Conservation (phyloP, 345 rosid species). For the Combretum micranthum region DNA sequence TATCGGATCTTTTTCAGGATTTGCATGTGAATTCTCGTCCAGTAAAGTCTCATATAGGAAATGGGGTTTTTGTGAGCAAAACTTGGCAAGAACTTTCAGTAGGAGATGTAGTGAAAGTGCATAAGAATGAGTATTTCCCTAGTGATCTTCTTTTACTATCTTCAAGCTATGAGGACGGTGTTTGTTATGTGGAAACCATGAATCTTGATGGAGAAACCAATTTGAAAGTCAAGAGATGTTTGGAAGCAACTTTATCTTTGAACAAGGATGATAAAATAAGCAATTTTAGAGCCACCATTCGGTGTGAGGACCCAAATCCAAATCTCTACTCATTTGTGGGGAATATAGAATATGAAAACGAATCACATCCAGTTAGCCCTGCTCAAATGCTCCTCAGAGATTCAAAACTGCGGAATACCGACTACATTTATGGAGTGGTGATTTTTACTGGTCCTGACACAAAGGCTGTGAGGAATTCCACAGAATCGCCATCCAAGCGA, state of each 20-base stretch:
- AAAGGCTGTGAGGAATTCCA: conserved; percentile 56
- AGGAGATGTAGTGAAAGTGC: conserved; percentile 60
- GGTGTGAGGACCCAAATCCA: conserved; percentile 76
- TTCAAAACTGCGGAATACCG: conserved; percentile 69
- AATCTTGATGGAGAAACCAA: conserved; percentile 80
- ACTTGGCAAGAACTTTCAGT: conserved; percentile 49
- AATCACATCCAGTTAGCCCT: conserved; percentile 45
- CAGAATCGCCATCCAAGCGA: conserved; percentile 63
- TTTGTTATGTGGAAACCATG: conserved; percentile 85
- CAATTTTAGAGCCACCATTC: conserved; percentile 29
- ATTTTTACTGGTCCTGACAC: conserved; percentile 67
- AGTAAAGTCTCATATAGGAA: conserved; percentile 33
- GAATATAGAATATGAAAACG: conserved; percentile 39
- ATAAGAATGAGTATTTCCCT: conserved; percentile 55
- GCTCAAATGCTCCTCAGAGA: conserved; percentile 60
- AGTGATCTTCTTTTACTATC: conserved; percentile 62
- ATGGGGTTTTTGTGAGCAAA: conserved; percentile 36
- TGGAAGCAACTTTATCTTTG: conserved; percentile 42
- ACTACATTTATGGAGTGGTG: conserved; percentile 54
- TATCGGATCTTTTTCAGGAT: conserved; percentile 27
- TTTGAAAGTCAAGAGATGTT: conserved; percentile 53
- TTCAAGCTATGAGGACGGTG: conserved; percentile 68
- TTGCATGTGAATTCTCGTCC: conserved; percentile 43
- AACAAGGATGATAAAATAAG: conserved; percentile 41
- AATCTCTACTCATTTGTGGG: conserved; percentile 67